Evolutionary conservation across 306 rosid genomes (phyloP), one percentile per base, ranked within the genome.

Genomic region (Medicago lupulina): DNA sequence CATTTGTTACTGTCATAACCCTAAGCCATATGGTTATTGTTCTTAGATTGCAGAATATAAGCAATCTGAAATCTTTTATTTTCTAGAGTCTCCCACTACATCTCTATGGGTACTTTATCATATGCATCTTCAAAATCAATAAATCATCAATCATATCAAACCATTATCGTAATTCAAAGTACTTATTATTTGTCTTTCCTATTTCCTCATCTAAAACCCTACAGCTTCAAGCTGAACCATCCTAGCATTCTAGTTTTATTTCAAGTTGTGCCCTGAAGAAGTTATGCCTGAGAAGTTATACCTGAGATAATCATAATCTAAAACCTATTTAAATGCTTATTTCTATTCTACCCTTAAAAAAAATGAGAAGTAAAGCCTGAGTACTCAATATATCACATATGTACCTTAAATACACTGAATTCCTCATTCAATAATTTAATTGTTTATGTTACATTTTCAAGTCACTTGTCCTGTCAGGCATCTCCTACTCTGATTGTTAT

Each of bases 241-340:
- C 69, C 25, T 64, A 38, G 7, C 6, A 38, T 16, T 36, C 28
- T 63, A 38, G 25, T 63, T 16, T 36, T 13, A 38, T 10, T 38
- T 63, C 23, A 16, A 63, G 15, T 38, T 63, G 47, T 63, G 7
- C 69, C 25, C 46, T 63, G 8, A 63, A n/a, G 13, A 63, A 63
- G 23, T 25, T 25, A 25, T 25, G 28, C 28, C 28, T 25, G 28
- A 25, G 28, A 25, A 1, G 28, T 25, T 25, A 25, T 25, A 25
- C 2, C 28, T 25, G 28, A 25, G 28, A 25, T 25, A 25, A 47
- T 7, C 14, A 36, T 63, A 63, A 9, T 15, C 46, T 7, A 8
- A 63, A 63, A 63, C 69, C n/a, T 63, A 5, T n/a, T 63, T 63
- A 7, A 1, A 14, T 15, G 28, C 47, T n/a, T 63, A 36, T 36